Conservation (phyloP, 345 rosid species). For the Psidium guajava region DNA sequence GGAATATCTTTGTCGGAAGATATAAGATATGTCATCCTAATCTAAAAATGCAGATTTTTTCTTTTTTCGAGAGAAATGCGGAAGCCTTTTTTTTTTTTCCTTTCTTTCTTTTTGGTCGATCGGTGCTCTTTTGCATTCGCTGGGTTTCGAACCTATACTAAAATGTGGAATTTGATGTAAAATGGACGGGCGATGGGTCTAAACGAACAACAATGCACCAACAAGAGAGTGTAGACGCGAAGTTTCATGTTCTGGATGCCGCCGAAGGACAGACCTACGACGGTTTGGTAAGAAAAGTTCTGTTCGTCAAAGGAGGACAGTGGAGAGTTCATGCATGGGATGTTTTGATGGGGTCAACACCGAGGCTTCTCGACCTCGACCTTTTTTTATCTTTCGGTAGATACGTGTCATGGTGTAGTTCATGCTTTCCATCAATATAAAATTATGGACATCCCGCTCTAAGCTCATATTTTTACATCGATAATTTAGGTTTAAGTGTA, state of each 20-base stretch:
- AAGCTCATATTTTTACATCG: too few relatives aligned
- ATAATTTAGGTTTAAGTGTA: too few relatives aligned
- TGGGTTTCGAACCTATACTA: too few relatives aligned
- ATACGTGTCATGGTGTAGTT: accelerated
- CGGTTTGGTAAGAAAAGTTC: background rate
- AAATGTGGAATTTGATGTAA: too few relatives aligned
- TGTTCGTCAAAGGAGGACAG: background rate
- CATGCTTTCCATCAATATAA: too few relatives aligned
- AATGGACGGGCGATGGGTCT: background rate
- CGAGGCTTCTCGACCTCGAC: background rate
- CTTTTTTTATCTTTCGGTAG: background rate
- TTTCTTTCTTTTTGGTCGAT: too few relatives aligned
- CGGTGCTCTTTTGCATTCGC: too few relatives aligned
- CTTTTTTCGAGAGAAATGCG: too few relatives aligned
- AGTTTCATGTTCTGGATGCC: background rate
- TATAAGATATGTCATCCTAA: background rate
- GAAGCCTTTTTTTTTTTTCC: too few relatives aligned
- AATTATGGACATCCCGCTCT: too few relatives aligned
- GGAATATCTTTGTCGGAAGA: background rate
- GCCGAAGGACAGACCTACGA: background rate
- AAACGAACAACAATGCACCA: background rate
- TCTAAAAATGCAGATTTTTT: background rate
- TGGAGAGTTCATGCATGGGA: background rate
- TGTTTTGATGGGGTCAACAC: background rate
- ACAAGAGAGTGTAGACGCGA: background rate